These are phyloP conservation scores for Oxyria digyna DNA, from an alignment of 148 eudicot species.

Conservation along the genomic window DNA sequence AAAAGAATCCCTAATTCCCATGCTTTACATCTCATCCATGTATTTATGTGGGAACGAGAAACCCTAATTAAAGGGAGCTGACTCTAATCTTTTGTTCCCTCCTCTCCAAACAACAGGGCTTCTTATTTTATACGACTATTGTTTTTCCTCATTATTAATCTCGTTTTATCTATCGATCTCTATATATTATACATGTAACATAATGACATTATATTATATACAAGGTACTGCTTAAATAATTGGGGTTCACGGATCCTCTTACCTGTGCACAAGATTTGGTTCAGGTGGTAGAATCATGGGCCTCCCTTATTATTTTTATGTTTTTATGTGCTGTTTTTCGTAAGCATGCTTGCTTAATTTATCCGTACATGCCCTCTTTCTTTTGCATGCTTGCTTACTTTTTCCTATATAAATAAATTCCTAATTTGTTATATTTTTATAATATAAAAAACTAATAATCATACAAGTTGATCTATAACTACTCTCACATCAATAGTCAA, in stretches of 20 bases:
- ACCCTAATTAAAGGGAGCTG: not conserved
- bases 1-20: not conserved
- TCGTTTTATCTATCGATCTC: not conserved
- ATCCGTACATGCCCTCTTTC: not conserved
- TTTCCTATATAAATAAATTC: not conserved
- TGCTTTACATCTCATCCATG: not conserved
- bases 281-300: constrained; percentile 56
- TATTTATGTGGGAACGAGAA: not conserved
- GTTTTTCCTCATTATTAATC: not conserved
- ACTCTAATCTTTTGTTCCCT: not conserved
- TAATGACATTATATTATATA: not conserved
- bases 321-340: not conserved
- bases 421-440: not conserved
- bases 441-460: too few relatives aligned
- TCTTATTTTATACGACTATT: not conserved
- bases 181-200: not conserved
- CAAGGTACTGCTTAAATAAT: constrained; percentile 16
- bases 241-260: constrained; percentile 34
- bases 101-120: not conserved
- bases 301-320: constrained; percentile 1
- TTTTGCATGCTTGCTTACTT: constrained; percentile 3
- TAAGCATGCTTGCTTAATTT: constrained; percentile 5
- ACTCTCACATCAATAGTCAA: too few relatives aligned
- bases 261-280: constrained; percentile 46
- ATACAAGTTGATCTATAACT: too few relatives aligned